phyloP scores from a whole-genome alignment of 192 early-diverging fungal species.

The Dissophora ornata region DNA sequence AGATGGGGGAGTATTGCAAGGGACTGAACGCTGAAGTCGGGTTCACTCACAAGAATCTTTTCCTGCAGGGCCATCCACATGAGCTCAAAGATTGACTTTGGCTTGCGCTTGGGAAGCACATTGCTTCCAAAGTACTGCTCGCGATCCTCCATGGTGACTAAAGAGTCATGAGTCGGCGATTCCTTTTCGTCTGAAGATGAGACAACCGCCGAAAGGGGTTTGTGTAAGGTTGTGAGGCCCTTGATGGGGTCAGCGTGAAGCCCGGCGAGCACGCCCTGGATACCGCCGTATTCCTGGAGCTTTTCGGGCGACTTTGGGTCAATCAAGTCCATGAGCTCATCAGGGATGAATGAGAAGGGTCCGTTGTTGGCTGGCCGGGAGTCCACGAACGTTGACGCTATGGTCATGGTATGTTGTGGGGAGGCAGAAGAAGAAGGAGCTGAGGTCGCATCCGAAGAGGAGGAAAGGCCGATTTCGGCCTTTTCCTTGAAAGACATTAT shows the following conservation, averaged over 20 bases:
- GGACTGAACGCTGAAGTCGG: too few species aligned
- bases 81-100: conserved; percentile 74
- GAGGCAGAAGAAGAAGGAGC: conserved; percentile 1
- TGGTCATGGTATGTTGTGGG: conserved; percentile 16
- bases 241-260: conserved; percentile 57
- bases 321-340: conserved; percentile 59
- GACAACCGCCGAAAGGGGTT: conserved; percentile 44
- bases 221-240: conserved; percentile 56
- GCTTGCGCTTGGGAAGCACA: conserved; percentile 71
- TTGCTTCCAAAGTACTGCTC: conserved; percentile 72
- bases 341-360: conserved; percentile 62
- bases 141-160: conserved; percentile 58
- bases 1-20: too few species aligned
- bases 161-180: too few species aligned
- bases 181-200: conserved; percentile 35
- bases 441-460: too few species aligned
- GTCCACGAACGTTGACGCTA: conserved; percentile 22
- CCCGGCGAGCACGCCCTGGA: conserved; percentile 57
- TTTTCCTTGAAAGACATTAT: too few species aligned
- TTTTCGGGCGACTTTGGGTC: conserved; percentile 65
- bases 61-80: conserved; percentile 86
- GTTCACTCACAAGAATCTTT: conserved; percentile 77
- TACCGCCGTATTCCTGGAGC: conserved; percentile 57
- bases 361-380: conserved; percentile 54
- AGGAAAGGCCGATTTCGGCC: too few species aligned